A percentile compares a stretch with the other conserved stretches of the same genome.
These are phyloP conservation scores for Aspergillus caelatus DNA, from an alignment of 2,329 filamentous ascomycete species.

Conservation along the genomic window DNA sequence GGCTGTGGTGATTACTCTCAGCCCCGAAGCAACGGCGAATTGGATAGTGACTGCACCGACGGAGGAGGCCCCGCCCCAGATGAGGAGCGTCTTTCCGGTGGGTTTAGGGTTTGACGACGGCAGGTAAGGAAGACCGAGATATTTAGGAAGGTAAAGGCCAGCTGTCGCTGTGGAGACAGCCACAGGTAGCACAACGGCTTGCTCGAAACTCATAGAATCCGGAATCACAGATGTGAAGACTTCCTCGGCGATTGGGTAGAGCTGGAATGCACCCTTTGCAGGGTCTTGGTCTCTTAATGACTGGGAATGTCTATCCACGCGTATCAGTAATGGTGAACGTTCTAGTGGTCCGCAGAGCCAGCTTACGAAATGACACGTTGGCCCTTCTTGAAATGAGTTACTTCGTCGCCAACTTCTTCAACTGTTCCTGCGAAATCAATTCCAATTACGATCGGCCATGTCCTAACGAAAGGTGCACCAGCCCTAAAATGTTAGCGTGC, in stretches of 20 bases:
- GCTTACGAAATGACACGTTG: constrained; percentile 3
- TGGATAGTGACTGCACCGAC: constrained; percentile 50
- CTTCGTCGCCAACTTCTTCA: constrained; percentile 3
- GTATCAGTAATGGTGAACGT: background rate
- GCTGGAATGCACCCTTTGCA: constrained; percentile 28
- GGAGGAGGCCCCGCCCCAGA: constrained; percentile 58
- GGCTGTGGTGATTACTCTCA: constrained; percentile 43
- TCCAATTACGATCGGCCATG: background rate
- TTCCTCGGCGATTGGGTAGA: constrained; percentile 28
- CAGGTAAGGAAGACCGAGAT: constrained; percentile 23
- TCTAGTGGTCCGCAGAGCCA: background rate
- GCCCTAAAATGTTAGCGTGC: background rate
- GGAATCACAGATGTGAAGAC: constrained; percentile 31
- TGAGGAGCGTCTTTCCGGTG: constrained; percentile 31
- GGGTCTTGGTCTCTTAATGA: background rate
- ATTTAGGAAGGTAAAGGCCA: constrained; percentile 32
- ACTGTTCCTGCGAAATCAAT: background rate
- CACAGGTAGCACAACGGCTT: constrained; percentile 36
- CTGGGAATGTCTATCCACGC: background rate
- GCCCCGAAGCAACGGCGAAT: constrained; percentile 42
- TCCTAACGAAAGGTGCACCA: background rate
- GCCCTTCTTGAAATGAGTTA: constrained; percentile 1
- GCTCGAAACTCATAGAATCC: constrained; percentile 27
- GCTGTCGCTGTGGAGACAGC: constrained; percentile 34
- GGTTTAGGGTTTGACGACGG: background rate